phyloP scores from a whole-genome alignment of 2,329 filamentous ascomycete species.

The Microascus cirrosus region DNA sequence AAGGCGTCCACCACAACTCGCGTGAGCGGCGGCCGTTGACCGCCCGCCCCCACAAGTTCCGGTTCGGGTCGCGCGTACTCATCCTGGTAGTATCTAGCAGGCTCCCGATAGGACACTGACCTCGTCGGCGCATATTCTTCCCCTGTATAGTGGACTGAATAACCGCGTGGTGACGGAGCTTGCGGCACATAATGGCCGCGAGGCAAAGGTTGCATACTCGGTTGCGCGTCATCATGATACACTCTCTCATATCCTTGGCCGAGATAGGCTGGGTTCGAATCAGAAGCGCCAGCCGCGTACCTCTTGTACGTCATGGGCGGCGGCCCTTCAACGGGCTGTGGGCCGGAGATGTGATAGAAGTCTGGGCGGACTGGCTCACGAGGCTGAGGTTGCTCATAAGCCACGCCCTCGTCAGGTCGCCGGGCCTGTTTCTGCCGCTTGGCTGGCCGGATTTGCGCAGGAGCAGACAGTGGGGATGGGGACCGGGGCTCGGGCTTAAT shows the following conservation, averaged over 20 bases:
- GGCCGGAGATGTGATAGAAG: constrained; percentile 1
- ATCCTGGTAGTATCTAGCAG: constrained; percentile 2
- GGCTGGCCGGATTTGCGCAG: constrained; percentile 39
- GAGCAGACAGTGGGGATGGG: constrained; percentile 44
- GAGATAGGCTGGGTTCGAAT: background rate
- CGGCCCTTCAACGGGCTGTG: background rate
- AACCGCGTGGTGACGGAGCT: constrained; percentile 22
- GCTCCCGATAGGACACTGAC: constrained; percentile 15
- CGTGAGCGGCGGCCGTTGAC: constrained; percentile 40
- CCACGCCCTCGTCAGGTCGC: background rate
- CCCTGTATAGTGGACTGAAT: constrained; percentile 23
- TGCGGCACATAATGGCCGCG: constrained; percentile 20
- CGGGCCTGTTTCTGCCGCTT: constrained; percentile 43
- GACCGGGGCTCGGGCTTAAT: constrained; percentile 58
- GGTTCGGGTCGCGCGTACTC: background rate
- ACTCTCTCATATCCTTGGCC: background rate
- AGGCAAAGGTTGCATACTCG: constrained; percentile 11
- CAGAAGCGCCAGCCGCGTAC: background rate
- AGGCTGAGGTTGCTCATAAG: background rate
- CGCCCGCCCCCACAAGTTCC: constrained; percentile 33
- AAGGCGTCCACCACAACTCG: constrained; percentile 73
- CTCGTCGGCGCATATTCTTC: constrained; percentile 25
- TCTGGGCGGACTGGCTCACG: constrained; percentile 1
- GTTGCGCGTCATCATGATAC: background rate
- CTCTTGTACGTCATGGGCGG: background rate